Percentiles rank a stretch among this genome's conserved stretches.
Evolutionary conservation across 768 basidiomycete species (phyloP).

Genomic region (Agaricus bisporus): DNA sequence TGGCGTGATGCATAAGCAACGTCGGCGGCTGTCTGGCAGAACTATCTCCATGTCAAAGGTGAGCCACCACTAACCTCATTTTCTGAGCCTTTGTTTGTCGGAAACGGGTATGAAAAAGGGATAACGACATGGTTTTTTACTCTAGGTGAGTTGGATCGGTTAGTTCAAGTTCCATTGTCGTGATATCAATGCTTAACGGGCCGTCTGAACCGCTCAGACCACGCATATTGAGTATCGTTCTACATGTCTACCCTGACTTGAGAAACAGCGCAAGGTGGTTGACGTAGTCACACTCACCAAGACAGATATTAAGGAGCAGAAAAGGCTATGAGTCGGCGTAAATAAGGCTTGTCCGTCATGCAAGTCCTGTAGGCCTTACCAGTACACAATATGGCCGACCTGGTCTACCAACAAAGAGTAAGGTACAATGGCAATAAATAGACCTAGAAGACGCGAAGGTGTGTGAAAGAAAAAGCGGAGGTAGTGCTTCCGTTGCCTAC

Average conservation of each 20-base stretch:
- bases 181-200: too few species aligned
- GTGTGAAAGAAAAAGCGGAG: not conserved
- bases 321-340: not conserved
- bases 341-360: not conserved
- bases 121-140: too few species aligned
- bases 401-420: not conserved
- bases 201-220: too few species aligned
- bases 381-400: not conserved
- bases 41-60: too few species aligned
- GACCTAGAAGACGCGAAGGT: not conserved
- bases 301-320: not conserved
- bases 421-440: not conserved
- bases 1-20: too few species aligned
- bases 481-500: not conserved
- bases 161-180: too few species aligned
- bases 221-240: slow-evolving; percentile 1
- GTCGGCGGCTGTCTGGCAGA: too few species aligned
- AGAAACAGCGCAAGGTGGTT: not conserved
- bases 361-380: not conserved
- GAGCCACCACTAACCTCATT: too few species aligned
- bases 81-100: too few species aligned
- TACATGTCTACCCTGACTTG: not conserved
- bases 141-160: too few species aligned
- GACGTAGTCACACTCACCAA: not conserved
- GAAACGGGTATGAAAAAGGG: too few species aligned